Base-by-base conservation (phyloP, 2,329 filamentous ascomycete species). In the Tolypocladium nubicola region DNA sequence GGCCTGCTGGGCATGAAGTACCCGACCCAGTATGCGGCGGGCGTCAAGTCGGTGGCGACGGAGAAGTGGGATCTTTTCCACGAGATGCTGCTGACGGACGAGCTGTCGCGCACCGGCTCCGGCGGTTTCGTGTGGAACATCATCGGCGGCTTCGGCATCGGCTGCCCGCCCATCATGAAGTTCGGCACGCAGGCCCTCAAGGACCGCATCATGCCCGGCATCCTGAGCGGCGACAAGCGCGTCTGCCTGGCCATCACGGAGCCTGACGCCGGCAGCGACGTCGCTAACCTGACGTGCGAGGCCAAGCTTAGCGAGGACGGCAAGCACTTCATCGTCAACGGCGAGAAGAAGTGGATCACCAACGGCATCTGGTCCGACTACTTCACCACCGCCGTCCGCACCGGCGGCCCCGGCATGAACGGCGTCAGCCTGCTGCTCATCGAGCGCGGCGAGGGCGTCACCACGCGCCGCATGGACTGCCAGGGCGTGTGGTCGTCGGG, bases 331-430 rank as follows among this genome's bases (percentile, higher is more conserved):
- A 97, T 97, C 65, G 94, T 99, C 75, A 99, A 97, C 69, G 94
- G 94, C 57, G 93, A 97, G 84, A 97, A 99, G 88, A 99, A 99
- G 78, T 97, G 94, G 93, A 97, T 97, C 74, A 97, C 93, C 67
- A 99, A 99, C 75, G 94, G 94, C 68, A 84, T 97, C 68, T 97
- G 91, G 90, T 84, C 81, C 61, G 94, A 99, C 73, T 99, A 97
- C 79, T 97, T 97, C 79, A 97, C 94, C 57, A 95, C 90, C 16
- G 94, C 93, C 33, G 94, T 99, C 43, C 87, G 94, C 60, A 99
- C 94, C 14, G 91, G 88, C 62, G 87, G 85, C 39, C 78, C 83
- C 30, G 94, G 94, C 64, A 97, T 97, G 92, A 92, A 93, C 69
- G 94, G 94, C 59, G 81, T 99, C 61, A 90, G 86, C 37, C 82